Evolutionary conservation across 345 rosid species (phyloP), one percentile per base, ranked within the genome.

Genomic region (Hypericum perforatum): DNA sequence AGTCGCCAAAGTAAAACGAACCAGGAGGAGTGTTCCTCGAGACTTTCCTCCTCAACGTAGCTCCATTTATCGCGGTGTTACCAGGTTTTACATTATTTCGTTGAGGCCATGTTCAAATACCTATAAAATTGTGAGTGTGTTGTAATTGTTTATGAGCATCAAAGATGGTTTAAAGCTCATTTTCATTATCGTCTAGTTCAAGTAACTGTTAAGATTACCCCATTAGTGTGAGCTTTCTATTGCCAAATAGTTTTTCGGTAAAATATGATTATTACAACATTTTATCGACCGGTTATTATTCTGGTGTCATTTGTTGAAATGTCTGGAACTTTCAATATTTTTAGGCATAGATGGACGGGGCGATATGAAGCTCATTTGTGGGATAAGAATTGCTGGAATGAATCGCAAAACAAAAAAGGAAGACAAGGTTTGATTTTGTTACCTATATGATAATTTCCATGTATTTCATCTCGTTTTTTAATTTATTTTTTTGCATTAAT

Each of bases 341-440:
- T 56, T 11, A 78, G 84, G 72, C 84, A 79, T 49, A 71, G 84
- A 11, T 79, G 84, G 84, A 79, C 84, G 0, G 84, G 84, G 0
- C 73, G 84, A 4, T 79, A 68, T 63, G 81, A 79, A 50, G 81
- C 85, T 54, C 85, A 79, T 67, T 61, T 76, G 72, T 79, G 85
- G 85, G 85, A 79, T 59, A 79, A 76, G 56, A 69, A 79, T 52
- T 73, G 85, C 65, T 79, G 85, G 85, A 79, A 79, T 41, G 75
- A 74, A 43, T 76, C 85, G 0, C 85, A 76, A 56, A 76, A 67
- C 66, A 79, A 79, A 71, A 79, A 79, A 67, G 85, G 85, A 47
- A 69, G 79, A 67, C 85, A 79, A 79, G 85, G 85, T 79, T 22
- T 22, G 32, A 22, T 22, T 51, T 22, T 22, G 5, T 42, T 11